These are phyloP conservation scores for Kregervanrija fluxuum DNA, from an alignment of 805 yeast species.

Conservation along the genomic window DNA sequence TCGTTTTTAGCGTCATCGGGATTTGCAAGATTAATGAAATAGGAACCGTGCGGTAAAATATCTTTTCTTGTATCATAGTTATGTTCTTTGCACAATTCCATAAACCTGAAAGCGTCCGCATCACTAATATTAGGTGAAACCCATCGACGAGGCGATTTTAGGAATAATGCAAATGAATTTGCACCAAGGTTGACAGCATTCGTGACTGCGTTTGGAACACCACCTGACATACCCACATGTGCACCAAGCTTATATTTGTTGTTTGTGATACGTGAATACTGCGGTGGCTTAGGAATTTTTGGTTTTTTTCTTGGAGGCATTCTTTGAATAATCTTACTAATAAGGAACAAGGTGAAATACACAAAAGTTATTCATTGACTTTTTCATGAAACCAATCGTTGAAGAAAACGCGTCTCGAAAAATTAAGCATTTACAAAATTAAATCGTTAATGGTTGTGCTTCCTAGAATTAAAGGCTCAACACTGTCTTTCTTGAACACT, in stretches of 20 bases:
- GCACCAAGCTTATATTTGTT: constrained; percentile 69
- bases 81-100: constrained; percentile 49
- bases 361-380: too few species aligned
- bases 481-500: too few species aligned
- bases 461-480: too few species aligned
- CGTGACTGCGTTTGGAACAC: constrained; percentile 33
- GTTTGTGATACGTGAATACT: constrained; percentile 35
- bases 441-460: too few species aligned
- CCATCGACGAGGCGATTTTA: constrained; percentile 91
- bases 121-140: constrained; percentile 66
- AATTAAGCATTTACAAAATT: too few species aligned
- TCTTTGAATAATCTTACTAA: not conserved
- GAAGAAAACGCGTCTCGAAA: too few species aligned
- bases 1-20: constrained; percentile 76
- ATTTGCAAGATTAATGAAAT: constrained; percentile 85
- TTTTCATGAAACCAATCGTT: too few species aligned
- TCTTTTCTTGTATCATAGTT: constrained; percentile 72
- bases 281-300: constrained; percentile 2
- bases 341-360: too few species aligned
- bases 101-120: constrained; percentile 64
- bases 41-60: constrained; percentile 90
- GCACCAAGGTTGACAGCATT: constrained; percentile 48
- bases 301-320: constrained; percentile 21
- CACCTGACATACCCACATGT: constrained; percentile 81
- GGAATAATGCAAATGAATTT: constrained; percentile 83